These are phyloP conservation scores for Phytopythium kandeliae DNA, from an alignment of 352 stramenopile species.

Conservation along the genomic window DNA sequence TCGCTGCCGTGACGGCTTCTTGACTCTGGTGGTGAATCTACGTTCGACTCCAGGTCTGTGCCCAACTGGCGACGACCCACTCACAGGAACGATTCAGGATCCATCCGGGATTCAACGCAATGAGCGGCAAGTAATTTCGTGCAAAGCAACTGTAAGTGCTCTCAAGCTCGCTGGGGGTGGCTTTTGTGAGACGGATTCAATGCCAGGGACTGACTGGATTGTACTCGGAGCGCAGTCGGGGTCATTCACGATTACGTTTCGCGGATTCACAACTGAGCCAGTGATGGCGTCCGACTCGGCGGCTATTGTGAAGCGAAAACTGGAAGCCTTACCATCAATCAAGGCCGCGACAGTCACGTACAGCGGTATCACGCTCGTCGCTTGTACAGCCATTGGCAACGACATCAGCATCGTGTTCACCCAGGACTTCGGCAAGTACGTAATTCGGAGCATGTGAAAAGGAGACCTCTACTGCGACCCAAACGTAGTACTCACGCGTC, in stretches of 20 bases:
- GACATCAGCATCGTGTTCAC: slow-evolving; percentile 76
- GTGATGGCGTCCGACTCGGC: slow-evolving; percentile 58
- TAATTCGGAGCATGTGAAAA: too few relatives aligned
- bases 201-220: too few relatives aligned
- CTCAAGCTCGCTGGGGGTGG: too few relatives aligned
- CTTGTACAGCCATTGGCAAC: slow-evolving; percentile 67
- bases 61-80: slow-evolving; percentile 79
- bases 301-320: slow-evolving; percentile 37
- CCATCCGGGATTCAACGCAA: slow-evolving; percentile 62
- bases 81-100: slow-evolving; percentile 68
- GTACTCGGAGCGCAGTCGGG: slow-evolving; percentile 25
- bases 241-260: slow-evolving; percentile 83
- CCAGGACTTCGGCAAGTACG: slow-evolving; percentile 70
- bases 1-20: background rate
- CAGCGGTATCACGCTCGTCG: slow-evolving; percentile 54
- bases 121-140: slow-evolving; percentile 59
- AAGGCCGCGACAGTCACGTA: slow-evolving; percentile 63
- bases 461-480: too few relatives aligned
- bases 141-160: slow-evolving; percentile 56
- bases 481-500: background rate
- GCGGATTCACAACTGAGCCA: slow-evolving; percentile 60
- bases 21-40: background rate
- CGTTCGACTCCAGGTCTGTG: slow-evolving; percentile 39
- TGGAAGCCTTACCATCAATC: slow-evolving; percentile 56
- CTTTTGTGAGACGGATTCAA: too few relatives aligned